Evolutionary conservation across 257 asterid genomes (phyloP), one percentile per base, ranked within the genome.

Genomic region (Jacaranda copaia): DNA sequence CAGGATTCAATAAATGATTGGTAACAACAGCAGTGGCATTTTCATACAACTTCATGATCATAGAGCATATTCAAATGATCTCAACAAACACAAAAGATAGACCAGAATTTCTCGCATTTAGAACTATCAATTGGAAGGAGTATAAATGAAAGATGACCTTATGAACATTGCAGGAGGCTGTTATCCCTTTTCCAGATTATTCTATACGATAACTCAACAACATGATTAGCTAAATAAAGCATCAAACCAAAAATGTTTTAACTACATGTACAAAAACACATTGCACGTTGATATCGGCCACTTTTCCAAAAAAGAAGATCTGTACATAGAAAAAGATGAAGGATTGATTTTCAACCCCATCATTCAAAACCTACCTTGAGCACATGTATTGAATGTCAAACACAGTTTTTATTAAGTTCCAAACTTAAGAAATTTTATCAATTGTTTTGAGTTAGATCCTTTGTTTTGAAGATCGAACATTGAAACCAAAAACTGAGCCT

Each of bases 171-270:
- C 51, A 67, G 53, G 25, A 70, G 43, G 46, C 20, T 67, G 49
- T 56, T 38, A 65, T 36, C 60, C 15, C 77, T 53, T 82, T 48
- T 18, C 42, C 56, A 46, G 36, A 65, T 55, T n/a, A 19, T 61
- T 49, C 55, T 14, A 57, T 46, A 71, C 35, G 72, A 73, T 63
- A 39, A 60, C 72, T 42, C 35, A 15, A 61, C 48, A 77, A 57
- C 52, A 52, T 49, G 67, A 49, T 55, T 71, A 45, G 53, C 74
- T 56, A 76, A 65, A 5, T 15, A 70, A 46, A 55, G 4, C 18
- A 48, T 35, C 68, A 61, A 25, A 60, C 4, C 70, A 72, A 45
- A 53, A 20, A 15, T 38, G 18, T 62, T 16, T 5, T n/a, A 25
- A 18, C 74, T 58, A 43, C 40, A 19, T 71, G 60, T 40, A 10